Conservation (phyloP, 2,329 filamentous ascomycete genomes). For the Helotiales sp. region DNA sequence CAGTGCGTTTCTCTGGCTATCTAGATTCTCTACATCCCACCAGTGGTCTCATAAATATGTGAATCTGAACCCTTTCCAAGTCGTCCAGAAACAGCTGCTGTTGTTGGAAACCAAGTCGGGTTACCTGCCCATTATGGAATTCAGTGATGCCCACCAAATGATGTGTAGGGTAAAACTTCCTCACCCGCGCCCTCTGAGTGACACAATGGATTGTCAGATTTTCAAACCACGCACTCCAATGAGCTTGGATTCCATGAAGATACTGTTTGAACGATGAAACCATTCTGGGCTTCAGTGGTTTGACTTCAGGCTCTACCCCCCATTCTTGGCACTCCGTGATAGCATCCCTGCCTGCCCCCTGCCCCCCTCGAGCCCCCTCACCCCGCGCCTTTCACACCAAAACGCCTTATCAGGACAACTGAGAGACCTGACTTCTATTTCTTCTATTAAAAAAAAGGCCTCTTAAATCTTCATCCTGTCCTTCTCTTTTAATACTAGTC, state of each 20-base stretch:
- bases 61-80: neutral
- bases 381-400: neutral
- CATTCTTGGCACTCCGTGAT: neutral
- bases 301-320: neutral
- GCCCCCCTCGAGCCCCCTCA: too few species aligned
- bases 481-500: too few species aligned
- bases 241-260: neutral
- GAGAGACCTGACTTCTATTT: neutral
- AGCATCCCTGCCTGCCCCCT: neutral
- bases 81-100: neutral
- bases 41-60: neutral
- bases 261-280: neutral
- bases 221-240: neutral
- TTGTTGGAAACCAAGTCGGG: neutral
- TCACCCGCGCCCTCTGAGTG: neutral
- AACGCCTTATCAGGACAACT: conserved; percentile 2
- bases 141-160: neutral
- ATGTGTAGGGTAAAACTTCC: too few species aligned
- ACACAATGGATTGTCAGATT: neutral
- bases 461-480: neutral
- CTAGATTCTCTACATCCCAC: too few species aligned
- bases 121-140: neutral
- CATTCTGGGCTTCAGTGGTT: neutral
- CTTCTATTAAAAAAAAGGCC: neutral
- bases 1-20: too few species aligned